Conservation (phyloP, 2,329 filamentous ascomycete species). For the Aspergillus glaucus region DNA sequence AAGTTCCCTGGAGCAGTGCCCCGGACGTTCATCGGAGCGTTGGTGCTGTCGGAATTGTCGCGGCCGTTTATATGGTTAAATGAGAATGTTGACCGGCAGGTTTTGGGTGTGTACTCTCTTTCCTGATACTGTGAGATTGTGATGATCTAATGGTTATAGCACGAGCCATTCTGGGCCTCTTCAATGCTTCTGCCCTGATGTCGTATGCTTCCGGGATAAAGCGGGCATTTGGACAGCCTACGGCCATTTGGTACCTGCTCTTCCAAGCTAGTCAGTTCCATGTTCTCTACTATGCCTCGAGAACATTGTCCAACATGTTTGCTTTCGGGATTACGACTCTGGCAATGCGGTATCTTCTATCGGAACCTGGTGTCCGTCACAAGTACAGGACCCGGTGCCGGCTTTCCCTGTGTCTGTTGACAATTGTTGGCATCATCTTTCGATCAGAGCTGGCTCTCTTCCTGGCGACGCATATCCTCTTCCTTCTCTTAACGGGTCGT, state of each 20-base stretch:
- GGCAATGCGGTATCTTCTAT: conserved; percentile 45
- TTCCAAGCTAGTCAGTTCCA: conserved; percentile 86
- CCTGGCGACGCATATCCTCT: conserved; percentile 60
- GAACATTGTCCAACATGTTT: conserved; percentile 94
- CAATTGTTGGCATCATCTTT: conserved; percentile 76
- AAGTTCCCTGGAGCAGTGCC: conserved; percentile 87
- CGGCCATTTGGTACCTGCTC: conserved; percentile 71
- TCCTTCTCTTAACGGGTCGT: conserved; percentile 54
- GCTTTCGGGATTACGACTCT: conserved; percentile 64
- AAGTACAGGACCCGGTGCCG: conserved; percentile 47
- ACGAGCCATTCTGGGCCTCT: conserved; percentile 67
- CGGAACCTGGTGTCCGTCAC: conserved; percentile 25
- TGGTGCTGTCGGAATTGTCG: conserved; percentile 66
- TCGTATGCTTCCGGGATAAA: conserved; percentile 59
- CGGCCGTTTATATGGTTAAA: conserved; percentile 58
- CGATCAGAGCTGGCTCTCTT: conserved; percentile 83
- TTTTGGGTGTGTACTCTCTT: conserved; percentile 42
- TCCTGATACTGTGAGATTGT: background rate
- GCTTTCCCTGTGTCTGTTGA: conserved; percentile 66
- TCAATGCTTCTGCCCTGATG: conserved; percentile 65
- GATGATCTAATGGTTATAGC: conserved; percentile 41
- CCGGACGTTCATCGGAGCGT: conserved; percentile 77
- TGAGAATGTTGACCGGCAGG: conserved; percentile 52
- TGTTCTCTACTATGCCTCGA: conserved; percentile 82
- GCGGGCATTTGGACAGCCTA: conserved; percentile 60